Conservation (phyloP, 2,329 filamentous ascomycete species). For the Penicillium sp. region DNA sequence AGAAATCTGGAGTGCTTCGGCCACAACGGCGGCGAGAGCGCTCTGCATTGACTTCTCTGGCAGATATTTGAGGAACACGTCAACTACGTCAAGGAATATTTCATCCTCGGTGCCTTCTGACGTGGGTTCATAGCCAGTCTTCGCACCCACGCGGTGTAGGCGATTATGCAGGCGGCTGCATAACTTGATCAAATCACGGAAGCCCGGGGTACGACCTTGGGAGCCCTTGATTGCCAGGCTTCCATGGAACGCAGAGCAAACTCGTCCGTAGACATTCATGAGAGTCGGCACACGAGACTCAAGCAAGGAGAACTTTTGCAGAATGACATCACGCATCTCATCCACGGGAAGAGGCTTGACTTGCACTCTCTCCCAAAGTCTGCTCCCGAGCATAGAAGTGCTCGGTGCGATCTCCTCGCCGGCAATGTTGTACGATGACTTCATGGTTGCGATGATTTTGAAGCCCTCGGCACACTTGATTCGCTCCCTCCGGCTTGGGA, state of each 20-base stretch:
- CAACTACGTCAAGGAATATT: constrained; percentile 90
- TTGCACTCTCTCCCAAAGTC: constrained; percentile 79
- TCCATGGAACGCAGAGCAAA: constrained; percentile 38
- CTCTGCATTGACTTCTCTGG: constrained; percentile 61
- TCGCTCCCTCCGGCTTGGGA: constrained; percentile 82
- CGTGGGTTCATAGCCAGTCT: constrained; percentile 66
- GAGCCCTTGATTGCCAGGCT: constrained; percentile 38
- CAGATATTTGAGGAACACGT: constrained; percentile 84
- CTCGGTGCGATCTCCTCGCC: constrained; percentile 70
- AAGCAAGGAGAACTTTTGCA: constrained; percentile 67
- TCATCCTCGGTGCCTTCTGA: constrained; percentile 70
- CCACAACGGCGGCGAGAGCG: constrained; percentile 61
- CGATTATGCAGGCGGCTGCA: constrained; percentile 71
- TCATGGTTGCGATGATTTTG: constrained; percentile 85
- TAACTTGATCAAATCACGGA: constrained; percentile 87
- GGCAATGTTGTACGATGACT: constrained; percentile 63
- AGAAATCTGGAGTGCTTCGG: constrained; percentile 82
- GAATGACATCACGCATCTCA: constrained; percentile 74
- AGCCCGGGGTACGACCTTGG: constrained; percentile 58
- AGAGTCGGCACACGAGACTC: constrained; percentile 54
- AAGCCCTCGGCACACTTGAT: constrained; percentile 82
- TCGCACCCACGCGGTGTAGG: constrained; percentile 57
- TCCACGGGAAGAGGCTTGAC: constrained; percentile 62
- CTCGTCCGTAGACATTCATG: constrained; percentile 54
- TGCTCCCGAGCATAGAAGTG: constrained; percentile 69